A percentile compares a stretch with the other conserved stretches of the same genome.
phyloP scores from a whole-genome alignment of 129 eudicot species.

The Flaveria brownii region DNA sequence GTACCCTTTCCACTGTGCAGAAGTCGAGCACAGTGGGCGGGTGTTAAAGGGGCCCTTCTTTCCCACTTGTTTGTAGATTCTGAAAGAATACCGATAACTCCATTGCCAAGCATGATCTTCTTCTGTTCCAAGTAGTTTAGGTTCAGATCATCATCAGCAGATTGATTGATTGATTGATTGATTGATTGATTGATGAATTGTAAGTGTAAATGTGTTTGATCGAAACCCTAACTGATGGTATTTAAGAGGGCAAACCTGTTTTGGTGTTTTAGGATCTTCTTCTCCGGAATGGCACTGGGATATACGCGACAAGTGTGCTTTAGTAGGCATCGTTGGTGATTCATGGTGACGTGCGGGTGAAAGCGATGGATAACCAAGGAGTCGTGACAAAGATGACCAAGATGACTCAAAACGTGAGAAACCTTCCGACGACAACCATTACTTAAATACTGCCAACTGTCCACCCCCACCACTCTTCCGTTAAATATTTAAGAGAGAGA shows the following conservation, averaged over 20 bases:
- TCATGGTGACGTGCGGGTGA: conserved; percentile 28
- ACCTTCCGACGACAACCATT: not conserved
- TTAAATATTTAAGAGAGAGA: too few species aligned
- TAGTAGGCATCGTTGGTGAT: conserved; percentile 7
- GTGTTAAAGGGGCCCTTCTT: conserved; percentile 92
- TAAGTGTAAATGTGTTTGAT: too few species aligned
- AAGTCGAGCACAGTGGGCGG: conserved; percentile 95
- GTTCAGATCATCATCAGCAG: too few species aligned
- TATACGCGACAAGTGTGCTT: not conserved
- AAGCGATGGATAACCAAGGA: conserved; percentile 17
- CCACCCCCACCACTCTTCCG: too few species aligned
- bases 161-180: too few species aligned
- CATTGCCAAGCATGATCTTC: conserved; percentile 70
- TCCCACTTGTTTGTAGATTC: conserved; percentile 99
- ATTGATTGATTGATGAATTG: too few species aligned
- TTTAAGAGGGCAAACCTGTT: not conserved
- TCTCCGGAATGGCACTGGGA: too few species aligned
- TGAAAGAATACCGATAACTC: conserved; percentile 86
- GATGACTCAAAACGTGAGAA: conserved; percentile 22
- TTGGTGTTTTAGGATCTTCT: not conserved
- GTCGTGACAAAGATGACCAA: conserved; percentile 22
- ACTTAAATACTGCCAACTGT: too few species aligned
- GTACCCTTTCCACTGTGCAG: conserved; percentile 59
- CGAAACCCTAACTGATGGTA: too few species aligned
- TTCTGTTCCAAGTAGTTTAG: too few species aligned